Conservation (phyloP, 1,284 basidiomycete species). For the Inonotus obliquus region DNA sequence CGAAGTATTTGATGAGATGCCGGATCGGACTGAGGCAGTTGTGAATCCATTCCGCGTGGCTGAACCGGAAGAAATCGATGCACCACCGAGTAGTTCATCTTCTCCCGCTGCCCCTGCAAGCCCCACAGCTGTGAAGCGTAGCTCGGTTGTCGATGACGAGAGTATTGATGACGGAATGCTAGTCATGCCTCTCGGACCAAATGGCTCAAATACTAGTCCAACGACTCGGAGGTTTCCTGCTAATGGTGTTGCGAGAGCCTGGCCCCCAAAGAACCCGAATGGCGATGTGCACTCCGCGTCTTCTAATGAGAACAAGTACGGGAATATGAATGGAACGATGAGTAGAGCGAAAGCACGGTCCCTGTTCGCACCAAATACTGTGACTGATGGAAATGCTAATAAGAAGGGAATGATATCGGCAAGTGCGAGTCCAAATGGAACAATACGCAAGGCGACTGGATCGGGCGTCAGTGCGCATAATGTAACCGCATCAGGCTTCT, state of each 20-base stretch:
- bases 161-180: conserved; percentile 71
- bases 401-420: conserved; percentile 24
- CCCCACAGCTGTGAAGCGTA: conserved; percentile 17
- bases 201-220: conserved; percentile 14
- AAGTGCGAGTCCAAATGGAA: conserved; percentile 54
- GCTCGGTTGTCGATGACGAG: conserved; percentile 44
- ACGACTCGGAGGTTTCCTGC: conserved; percentile 4
- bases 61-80: conserved; percentile 4
- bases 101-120: conserved; percentile 28
- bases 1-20: conserved; percentile 77
- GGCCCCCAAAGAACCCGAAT: conserved; percentile 35
- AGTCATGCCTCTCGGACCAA: conserved; percentile 65
- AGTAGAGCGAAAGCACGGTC: conserved; percentile 32
- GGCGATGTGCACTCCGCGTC: conserved; percentile 17
- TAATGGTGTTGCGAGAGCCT: conserved; percentile 19
- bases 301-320: conserved; percentile 17
- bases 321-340: conserved; percentile 52
- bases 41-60: conserved; percentile 20
- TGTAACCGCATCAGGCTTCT: conserved; percentile 70
- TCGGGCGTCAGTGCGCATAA: conserved; percentile 66
- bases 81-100: conserved; percentile 5
- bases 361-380: conserved; percentile 5
- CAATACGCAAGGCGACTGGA: conserved; percentile 55
- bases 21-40: conserved; percentile 60
- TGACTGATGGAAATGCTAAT: not conserved